These are phyloP conservation scores for Sclerotinia subarctica DNA, from an alignment of 2,329 filamentous ascomycete species.

Conservation along the genomic window DNA sequence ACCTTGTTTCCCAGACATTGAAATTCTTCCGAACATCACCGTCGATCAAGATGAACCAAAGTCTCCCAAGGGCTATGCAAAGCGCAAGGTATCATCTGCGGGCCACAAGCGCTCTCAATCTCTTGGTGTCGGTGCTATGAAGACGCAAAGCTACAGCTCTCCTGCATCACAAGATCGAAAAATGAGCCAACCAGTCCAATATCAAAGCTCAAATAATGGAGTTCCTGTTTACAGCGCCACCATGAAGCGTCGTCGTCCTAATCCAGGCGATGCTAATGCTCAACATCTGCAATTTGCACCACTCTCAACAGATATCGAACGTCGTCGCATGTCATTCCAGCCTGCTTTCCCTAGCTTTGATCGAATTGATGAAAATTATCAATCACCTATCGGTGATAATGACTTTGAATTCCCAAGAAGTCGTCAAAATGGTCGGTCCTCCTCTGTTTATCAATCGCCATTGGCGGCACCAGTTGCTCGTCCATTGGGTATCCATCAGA, in stretches of 20 bases:
- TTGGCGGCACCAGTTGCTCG: constrained; percentile 28
- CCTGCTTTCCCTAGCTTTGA: constrained; percentile 10
- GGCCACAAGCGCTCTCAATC: constrained; percentile 38
- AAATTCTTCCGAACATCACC: constrained; percentile 41
- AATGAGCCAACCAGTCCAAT: constrained; percentile 23
- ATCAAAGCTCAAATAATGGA: constrained; percentile 17
- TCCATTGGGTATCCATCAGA: constrained; percentile 12
- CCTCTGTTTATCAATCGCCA: constrained; percentile 25
- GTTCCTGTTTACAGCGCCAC: constrained; percentile 17
- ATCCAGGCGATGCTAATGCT: constrained; percentile 17
- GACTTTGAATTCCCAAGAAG: background rate
- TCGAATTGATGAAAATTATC: constrained; percentile 17
- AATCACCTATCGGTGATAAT: background rate
- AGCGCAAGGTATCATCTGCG: constrained; percentile 24
- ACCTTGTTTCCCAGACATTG: constrained; percentile 42
- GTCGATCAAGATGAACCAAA: constrained; percentile 34
- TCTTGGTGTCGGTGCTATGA: constrained; percentile 27
- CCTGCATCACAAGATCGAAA: constrained; percentile 26
- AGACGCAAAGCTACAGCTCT: background rate
- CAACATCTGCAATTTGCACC: constrained; percentile 6
- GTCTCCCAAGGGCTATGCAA: constrained; percentile 35
- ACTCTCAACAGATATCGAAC: background rate
- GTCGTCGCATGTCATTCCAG: constrained; percentile 3
- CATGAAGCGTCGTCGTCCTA: constrained; percentile 30
- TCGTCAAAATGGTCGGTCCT: constrained; percentile 22